Evolutionary conservation across 148 eudicot genomes (phyloP), one percentile per base, ranked within the genome.

Genomic region (Nepenthes gracilis): DNA sequence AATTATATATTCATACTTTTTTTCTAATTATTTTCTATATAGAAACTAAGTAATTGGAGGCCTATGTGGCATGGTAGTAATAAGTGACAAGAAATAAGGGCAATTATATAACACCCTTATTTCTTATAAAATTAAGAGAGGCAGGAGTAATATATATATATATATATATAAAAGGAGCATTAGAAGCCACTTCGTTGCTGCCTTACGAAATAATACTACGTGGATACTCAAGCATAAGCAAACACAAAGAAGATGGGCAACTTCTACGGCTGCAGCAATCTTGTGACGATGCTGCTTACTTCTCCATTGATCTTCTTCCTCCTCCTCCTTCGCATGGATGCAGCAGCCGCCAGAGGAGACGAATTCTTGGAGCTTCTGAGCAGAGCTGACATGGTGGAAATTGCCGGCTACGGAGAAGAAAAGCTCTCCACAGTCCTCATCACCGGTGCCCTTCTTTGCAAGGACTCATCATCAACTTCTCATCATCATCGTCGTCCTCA

Each of bases 401-500:
- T 82, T 65, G 93, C 87, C 13, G 96, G 97, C 5, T 91, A 91
- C 70, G 97, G 97, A 4, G 90, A 87, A 55, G 84, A 83, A 36
- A 91, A 85, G 83, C 82, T 91, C 43, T 87, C 96, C 40, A 83
- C 84, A 2, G 87, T 91, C 33, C 63, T 81, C 2, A 67, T 87
- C 45, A 69, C 72, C 4, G 97, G 96, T 33, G 59, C 71, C 6
- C 14, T 87, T 58, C 55, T 80, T 11, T 87, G 95, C 70, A 63
- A 69, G 38, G 57, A 49, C 48, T 59, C 68, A 57, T 62, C 49
- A 2, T 13, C 57, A 54, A 23, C 23, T 23, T 23, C 23, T 23
- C 23, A 23, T 23, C 23, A 23, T 23, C 23, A 23, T 23, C 58
- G 68, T 62, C 64, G 11, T 43, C 65, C 53, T 10, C 62, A 33